Base-by-base conservation (phyloP, 305 asterid species). In the Solanum aculeatissimum region DNA sequence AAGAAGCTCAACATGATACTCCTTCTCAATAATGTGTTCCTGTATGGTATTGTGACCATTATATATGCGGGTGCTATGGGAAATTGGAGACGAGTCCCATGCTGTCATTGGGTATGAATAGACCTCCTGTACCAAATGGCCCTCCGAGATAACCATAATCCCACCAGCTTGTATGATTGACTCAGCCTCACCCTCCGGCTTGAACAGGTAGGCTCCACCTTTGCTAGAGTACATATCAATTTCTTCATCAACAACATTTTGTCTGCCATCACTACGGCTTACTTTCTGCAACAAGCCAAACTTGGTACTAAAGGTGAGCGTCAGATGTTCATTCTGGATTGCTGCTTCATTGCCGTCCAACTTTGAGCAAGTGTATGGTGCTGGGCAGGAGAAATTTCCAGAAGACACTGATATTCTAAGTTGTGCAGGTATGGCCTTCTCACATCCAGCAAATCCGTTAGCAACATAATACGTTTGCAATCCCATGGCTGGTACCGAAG, bases 381-480 rank as follows among this genome's bases (percentile, higher is more conserved):
- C 13, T 16, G 98, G 98, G 87, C 99, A 97, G 23, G 94, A 84
- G 58, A 92, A 83, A 82, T 87, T 80, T 86, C 87, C 85, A 9
- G 93, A 86, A 42, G 91, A 88, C 74, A 82, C 53, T 80, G 82
- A 89, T 72, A 93, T 86, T 86, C 86, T 93, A 53, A 97, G 80
- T 43, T 75, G 87, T 57, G 98, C 94, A 25, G 98, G 91, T 87
- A 93, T 92, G 85, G 99, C 99, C 93, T 97, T 95, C 89, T 95
- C 98, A 84, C 99, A 97, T 85, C 98, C 99, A 43, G 88, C 98
- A 87, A 95, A 97, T 27, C 99, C 99, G 70, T 97, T 97, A 6
- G 98, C 99, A 74, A 97, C 90, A 85, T 97, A 97, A 86, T 92
- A 97, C 82, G 98, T 95, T 91, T 95, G 98, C 91, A 97, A 90